Conservation (phyloP, 176 grass and related monocot genomes). For the Rhynchospora tenuis region DNA sequence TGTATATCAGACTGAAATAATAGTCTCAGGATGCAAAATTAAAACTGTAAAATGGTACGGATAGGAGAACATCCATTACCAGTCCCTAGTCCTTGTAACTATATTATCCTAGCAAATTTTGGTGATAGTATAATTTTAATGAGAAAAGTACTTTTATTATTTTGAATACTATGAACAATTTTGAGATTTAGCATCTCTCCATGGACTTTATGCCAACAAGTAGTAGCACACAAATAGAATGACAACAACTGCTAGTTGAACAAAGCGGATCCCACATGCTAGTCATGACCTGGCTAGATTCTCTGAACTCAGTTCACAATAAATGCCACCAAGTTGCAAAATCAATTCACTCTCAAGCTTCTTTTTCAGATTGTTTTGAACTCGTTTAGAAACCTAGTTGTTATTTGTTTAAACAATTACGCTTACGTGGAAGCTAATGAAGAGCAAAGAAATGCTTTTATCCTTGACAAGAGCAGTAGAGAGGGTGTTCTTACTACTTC, state of each 20-base stretch:
- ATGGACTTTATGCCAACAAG: not conserved
- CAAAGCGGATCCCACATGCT: not conserved
- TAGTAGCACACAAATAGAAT: not conserved
- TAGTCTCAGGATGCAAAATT: no score
- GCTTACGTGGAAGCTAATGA: not conserved
- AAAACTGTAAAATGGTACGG: no score
- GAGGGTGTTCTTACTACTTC: constrained; percentile 11
- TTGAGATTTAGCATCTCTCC: not conserved
- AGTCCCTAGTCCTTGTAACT: not conserved
- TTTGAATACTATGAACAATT: not conserved
- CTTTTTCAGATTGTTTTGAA: not conserved
- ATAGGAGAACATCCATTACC: no score
- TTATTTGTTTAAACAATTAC: not conserved
- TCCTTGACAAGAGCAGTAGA: not conserved
- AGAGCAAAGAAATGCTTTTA: not conserved
- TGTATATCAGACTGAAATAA: not conserved
- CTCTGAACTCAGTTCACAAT: not conserved
- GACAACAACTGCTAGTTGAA: not conserved
- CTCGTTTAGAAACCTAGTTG: not conserved
- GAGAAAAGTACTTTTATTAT: not conserved
- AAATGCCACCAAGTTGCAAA: not conserved
- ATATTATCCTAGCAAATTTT: not conserved
- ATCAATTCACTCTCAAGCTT: not conserved
- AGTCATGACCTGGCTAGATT: not conserved
- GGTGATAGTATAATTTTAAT: not conserved